A percentile compares a stretch with the other conserved stretches of the same genome.
Evolutionary conservation across 106 monocot genomes (phyloP).

Genomic region (Chionographis japonica): DNA sequence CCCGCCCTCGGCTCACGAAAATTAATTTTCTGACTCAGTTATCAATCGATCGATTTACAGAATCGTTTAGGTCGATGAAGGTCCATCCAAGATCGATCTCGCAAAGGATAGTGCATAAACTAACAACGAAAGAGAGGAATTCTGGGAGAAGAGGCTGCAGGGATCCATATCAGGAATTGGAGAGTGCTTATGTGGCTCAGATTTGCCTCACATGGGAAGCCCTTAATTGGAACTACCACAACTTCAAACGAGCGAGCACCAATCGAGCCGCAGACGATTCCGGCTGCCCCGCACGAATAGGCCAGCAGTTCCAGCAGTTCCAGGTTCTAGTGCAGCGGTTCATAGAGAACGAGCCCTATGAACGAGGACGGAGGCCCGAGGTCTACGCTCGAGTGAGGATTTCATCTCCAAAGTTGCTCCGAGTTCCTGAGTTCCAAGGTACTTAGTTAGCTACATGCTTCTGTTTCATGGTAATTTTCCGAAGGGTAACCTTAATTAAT

Average conservation of each 20-base stretch:
- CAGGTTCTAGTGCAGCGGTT: conserved; percentile 82
- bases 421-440: conserved; percentile 89
- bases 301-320: conserved; percentile 91
- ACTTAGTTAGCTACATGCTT: neutral
- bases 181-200: conserved; percentile 85
- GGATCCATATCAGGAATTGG: conserved; percentile 68
- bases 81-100: conserved; percentile 72
- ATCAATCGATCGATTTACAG: conserved; percentile 26
- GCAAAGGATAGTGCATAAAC: conserved; percentile 62
- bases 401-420: conserved; percentile 63
- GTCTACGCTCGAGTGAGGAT: conserved; percentile 66
- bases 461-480: no score
- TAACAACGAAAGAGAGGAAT: conserved; percentile 30
- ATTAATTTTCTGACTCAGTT: no score
- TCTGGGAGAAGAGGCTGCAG: conserved; percentile 2
- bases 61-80: conserved; percentile 58
- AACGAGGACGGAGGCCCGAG: conserved; percentile 66
- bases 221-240: conserved; percentile 77
- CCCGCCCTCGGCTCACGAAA: neutral
- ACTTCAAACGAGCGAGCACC: conserved; percentile 27
- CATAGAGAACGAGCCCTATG: conserved; percentile 89
- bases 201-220: conserved; percentile 95
- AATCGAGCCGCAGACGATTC: neutral
- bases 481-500: no score
- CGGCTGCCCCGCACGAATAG: conserved; percentile 53